phyloP scores from a whole-genome alignment of 163 green algal species.

The Prototheca cutis region DNA sequence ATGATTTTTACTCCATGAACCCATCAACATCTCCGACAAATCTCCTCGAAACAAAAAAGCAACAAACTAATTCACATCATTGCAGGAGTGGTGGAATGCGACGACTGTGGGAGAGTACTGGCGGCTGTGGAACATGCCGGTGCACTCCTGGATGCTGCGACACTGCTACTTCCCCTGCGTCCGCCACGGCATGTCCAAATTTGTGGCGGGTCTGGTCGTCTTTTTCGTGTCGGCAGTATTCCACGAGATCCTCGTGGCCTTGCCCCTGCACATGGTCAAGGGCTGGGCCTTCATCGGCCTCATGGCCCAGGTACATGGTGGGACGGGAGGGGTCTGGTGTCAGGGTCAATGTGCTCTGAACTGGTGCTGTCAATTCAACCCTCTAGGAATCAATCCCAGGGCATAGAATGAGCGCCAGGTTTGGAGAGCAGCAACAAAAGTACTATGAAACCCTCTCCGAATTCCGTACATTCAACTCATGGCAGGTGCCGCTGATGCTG shows the following conservation, averaged over 20 bases:
- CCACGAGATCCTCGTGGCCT: slow-evolving; percentile 76
- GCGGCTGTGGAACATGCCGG: slow-evolving; percentile 80
- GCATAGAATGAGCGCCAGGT: too few relatives aligned
- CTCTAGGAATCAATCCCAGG: too few relatives aligned
- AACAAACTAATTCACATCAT: too few relatives aligned
- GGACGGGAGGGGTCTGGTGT: too few relatives aligned
- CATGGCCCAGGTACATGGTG: slow-evolving; percentile 67
- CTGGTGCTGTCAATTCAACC: too few relatives aligned
- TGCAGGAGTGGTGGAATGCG: slow-evolving; percentile 85
- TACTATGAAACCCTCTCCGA: too few relatives aligned
- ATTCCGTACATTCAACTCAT: too few relatives aligned
- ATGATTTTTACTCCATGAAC: too few relatives aligned
- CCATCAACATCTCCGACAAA: too few relatives aligned
- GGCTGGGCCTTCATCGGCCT: slow-evolving; percentile 60
- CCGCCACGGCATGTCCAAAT: slow-evolving; percentile 36
- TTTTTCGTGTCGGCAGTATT: slow-evolving; percentile 82
- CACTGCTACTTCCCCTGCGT: slow-evolving; percentile 79
- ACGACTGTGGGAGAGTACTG: slow-evolving; percentile 61
- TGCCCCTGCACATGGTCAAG: slow-evolving; percentile 69
- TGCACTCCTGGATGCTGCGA: slow-evolving; percentile 90
- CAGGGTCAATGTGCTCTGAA: too few relatives aligned
- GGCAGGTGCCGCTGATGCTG: slow-evolving; percentile 65
- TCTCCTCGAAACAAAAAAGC: too few relatives aligned
- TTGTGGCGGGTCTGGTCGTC: slow-evolving; percentile 47
- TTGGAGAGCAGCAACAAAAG: too few relatives aligned